Base-by-base conservation (phyloP, 176 grass and related monocot species). In the Phyllostachys edulis region DNA sequence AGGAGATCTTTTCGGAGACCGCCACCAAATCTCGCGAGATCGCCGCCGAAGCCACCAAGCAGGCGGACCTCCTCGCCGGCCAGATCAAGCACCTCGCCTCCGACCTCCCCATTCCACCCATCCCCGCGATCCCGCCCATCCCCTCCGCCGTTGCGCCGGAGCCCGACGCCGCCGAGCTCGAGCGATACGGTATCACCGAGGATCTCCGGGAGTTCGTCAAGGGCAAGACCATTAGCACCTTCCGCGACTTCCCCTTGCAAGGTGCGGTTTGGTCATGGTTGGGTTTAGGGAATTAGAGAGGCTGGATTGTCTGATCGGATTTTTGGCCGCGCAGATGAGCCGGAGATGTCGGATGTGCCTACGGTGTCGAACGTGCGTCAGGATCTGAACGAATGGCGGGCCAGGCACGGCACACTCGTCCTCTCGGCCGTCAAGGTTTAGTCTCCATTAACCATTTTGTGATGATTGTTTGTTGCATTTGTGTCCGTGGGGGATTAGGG, bases 371-470 rank as follows among this genome's bases (percentile, higher is more conserved):
- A 96, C 87, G 93, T 99, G 67, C 90, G 97, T 62, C 97, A 99
- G 91, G 97, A 99, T 87, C 93, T 99, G 83, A 99, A 92, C 56
- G 91, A 96, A 82, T 99, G 97, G 91, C 97, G 96, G 92, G 86
- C 97, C 59, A 94, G 73, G 66, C 97, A 99, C 88, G 91, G 90
- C 59, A 90, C 91, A 26, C 89, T 99, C 45, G 90, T 99, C 73
- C 93, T 99, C 70, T 96, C 97, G 6, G 67, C 93, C 52, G 90
- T 96, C 76, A 96, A 99, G 97, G 97, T 99, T 75, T 55, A 76
- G 45, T 65, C 8, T 34, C 55, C 50, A 69, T 55, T 47, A 32
- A 74, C 23, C 80, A 67, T 73, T 71, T 87, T 13, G 12, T 6
- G 17, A 26, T 79, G 40, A 63, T 42, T 56, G 37, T 52, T 85